Conservation (phyloP, 768 basidiomycete genomes). For the Hortiboletus flavorubellus region DNA sequence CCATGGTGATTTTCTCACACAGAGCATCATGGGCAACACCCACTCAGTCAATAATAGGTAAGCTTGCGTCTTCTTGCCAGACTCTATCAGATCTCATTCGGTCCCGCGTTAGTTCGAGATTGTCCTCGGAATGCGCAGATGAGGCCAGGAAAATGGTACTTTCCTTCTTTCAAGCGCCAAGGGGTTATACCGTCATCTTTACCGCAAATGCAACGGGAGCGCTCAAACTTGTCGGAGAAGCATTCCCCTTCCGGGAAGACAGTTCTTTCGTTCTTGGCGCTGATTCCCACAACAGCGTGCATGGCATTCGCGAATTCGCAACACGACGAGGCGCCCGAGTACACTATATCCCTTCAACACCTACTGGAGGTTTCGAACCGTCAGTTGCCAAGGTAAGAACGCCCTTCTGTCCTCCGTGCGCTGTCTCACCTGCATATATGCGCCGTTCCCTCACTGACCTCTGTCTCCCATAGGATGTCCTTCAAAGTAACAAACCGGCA, state of each 20-base stretch:
- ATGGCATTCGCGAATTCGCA: conserved; percentile 77
- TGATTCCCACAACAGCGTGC: conserved; percentile 83
- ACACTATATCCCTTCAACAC: conserved; percentile 61
- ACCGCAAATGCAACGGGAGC: conserved; percentile 78
- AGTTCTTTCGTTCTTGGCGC: conserved; percentile 63
- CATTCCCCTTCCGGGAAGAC: conserved; percentile 64
- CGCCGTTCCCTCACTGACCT: conserved; percentile 7
- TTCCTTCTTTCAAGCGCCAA: conserved; percentile 71
- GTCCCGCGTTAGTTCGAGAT: conserved; percentile 50
- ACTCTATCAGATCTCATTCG: background rate
- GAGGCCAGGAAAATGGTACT: conserved; percentile 74
- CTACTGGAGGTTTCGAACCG: conserved; percentile 61
- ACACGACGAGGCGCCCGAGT: conserved; percentile 50
- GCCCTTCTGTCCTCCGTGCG: background rate
- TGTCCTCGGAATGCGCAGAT: conserved; percentile 62
- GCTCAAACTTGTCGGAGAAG: conserved; percentile 78
- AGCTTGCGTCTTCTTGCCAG: conserved; percentile 3
- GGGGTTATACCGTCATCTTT: conserved; percentile 78
- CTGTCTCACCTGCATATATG: conserved; percentile 14
- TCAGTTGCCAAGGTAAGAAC: conserved; percentile 54
- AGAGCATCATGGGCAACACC: conserved; percentile 73
- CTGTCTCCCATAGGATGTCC: conserved; percentile 43
- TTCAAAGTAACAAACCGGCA: conserved; percentile 46
- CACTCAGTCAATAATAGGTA: conserved; percentile 82
- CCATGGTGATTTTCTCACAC: conserved; percentile 66